Conservation (phyloP, 2,329 filamentous ascomycete species). For the Fusarium sp. region DNA sequence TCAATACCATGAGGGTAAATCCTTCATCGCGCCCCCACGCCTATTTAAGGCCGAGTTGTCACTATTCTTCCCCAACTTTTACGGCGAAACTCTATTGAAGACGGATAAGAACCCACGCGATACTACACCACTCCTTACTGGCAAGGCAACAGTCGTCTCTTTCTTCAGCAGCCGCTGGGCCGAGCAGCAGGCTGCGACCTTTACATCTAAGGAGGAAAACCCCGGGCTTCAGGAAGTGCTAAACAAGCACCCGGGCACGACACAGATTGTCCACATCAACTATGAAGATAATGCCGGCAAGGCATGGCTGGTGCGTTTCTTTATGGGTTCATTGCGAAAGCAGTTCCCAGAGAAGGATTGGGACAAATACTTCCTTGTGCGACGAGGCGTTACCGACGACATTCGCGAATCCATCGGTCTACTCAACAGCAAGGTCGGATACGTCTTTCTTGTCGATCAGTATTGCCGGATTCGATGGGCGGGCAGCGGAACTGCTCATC, state of each 20-base stretch:
- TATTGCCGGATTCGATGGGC: constrained; percentile 95
- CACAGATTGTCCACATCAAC: constrained; percentile 88
- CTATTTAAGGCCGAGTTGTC: constrained; percentile 85
- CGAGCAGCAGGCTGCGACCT: constrained; percentile 79
- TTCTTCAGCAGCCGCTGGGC: constrained; percentile 89
- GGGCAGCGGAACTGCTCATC: constrained; percentile 76
- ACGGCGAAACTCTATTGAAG: constrained; percentile 78
- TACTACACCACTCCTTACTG: constrained; percentile 79
- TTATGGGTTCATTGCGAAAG: constrained; percentile 63
- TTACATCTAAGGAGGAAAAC: constrained; percentile 73
- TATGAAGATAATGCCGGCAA: constrained; percentile 83
- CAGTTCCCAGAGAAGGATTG: constrained; percentile 63
- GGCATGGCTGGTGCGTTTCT: constrained; percentile 66
- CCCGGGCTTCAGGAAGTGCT: constrained; percentile 73
- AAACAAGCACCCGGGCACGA: constrained; percentile 59
- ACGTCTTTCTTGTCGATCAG: constrained; percentile 89
- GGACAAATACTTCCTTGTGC: constrained; percentile 70
- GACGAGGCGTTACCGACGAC: constrained; percentile 66
- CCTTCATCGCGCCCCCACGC: constrained; percentile 85
- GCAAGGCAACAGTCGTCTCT: constrained; percentile 80
- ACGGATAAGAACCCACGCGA: constrained; percentile 62
- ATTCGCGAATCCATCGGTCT: constrained; percentile 73
- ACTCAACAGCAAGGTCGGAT: constrained; percentile 91
- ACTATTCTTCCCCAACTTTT: constrained; percentile 93
- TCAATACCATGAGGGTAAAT: constrained; percentile 85